Percentiles rank a stretch among this genome's conserved stretches.
Evolutionary conservation across 2,329 filamentous ascomycete genomes (phyloP).

Genomic region (Cryphonectria nitschkei): DNA sequence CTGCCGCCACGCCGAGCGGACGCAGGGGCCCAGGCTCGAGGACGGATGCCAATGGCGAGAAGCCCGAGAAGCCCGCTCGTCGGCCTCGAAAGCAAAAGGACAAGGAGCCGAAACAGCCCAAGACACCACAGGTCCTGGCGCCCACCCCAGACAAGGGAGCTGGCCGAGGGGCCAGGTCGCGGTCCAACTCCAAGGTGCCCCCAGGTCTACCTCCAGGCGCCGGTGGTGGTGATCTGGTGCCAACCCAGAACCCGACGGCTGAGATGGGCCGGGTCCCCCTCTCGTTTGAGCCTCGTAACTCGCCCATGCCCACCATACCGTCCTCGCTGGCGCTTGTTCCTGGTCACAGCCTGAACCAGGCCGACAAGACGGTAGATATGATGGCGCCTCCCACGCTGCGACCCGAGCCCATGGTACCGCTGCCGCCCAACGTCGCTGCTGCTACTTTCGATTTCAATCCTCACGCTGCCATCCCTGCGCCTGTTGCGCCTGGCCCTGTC

Average conservation of each 20-base stretch:
- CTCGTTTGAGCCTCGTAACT: constrained; percentile 26
- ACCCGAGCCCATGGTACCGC: constrained; percentile 55
- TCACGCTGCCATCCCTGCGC: constrained; percentile 34
- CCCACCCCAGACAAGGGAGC: constrained; percentile 46
- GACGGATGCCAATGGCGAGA: constrained; percentile 50
- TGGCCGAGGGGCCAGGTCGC: constrained; percentile 53
- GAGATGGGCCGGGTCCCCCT: constrained; percentile 32
- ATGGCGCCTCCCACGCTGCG: constrained; percentile 61
- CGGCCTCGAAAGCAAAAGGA: constrained; percentile 46
- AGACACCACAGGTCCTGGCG: constrained; percentile 50
- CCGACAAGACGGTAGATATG: constrained; percentile 44
- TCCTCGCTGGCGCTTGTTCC: constrained; percentile 44
- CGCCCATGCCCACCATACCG: constrained; percentile 45
- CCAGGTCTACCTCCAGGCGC: constrained; percentile 27
- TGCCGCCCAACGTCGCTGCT: constrained; percentile 48
- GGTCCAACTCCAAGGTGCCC: constrained; percentile 57
- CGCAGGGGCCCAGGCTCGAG: constrained; percentile 49
- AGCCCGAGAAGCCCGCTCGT: constrained; percentile 45
- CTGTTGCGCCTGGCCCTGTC: constrained; percentile 5
- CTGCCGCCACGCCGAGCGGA: constrained; percentile 59
- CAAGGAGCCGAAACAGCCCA: constrained; percentile 40
- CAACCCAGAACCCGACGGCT: constrained; percentile 41
- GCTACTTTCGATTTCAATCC: constrained; percentile 54
- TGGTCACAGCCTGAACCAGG: constrained; percentile 28
- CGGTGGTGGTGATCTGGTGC: constrained; percentile 41